Evolutionary conservation across 495 filamentous ascomycete genomes (phyloP).

Genomic region (Astrothelium subdiscretum): DNA sequence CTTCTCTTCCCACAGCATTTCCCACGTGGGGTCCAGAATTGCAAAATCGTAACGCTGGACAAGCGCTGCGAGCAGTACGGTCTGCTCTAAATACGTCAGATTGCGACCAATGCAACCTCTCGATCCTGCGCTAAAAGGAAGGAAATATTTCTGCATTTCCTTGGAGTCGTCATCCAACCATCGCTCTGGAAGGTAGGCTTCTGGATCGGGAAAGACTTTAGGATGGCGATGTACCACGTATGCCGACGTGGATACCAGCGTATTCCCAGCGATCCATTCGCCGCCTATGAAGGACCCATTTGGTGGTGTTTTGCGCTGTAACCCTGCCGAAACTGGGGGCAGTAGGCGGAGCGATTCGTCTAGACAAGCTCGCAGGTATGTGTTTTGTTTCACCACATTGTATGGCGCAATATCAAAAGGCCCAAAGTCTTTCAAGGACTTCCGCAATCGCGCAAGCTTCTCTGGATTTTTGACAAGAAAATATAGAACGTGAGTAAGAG

Average conservation of each 20-base stretch:
- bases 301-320: conserved; percentile 17
- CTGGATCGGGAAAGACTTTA: conserved; percentile 9
- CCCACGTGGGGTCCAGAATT: not conserved
- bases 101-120: conserved; percentile 20
- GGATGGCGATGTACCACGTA: conserved; percentile 13
- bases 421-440: conserved; percentile 7
- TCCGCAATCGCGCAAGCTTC: conserved; percentile 15
- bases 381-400: conserved; percentile 29
- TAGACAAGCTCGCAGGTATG: conserved; percentile 27
- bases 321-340: conserved; percentile 14
- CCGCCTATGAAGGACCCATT: conserved; percentile 12
- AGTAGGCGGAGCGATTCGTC: conserved; percentile 21
- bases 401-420: conserved; percentile 24
- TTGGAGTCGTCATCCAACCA: conserved; percentile 16
- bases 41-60: conserved; percentile 15
- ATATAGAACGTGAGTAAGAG: conserved; percentile 20
- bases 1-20: not conserved
- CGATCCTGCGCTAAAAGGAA: conserved; percentile 18
- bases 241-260: conserved; percentile 11
- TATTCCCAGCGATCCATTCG: conserved; percentile 16
- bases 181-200: conserved; percentile 18
- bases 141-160: conserved; percentile 13
- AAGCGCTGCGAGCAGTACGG: conserved; percentile 14
- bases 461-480: conserved; percentile 15
- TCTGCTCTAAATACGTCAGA: conserved; percentile 19